Percentiles rank a stretch among this genome's conserved stretches.
Conservation (phyloP, 1,284 basidiomycete genomes). For the Ganoderma meredithae region DNA sequence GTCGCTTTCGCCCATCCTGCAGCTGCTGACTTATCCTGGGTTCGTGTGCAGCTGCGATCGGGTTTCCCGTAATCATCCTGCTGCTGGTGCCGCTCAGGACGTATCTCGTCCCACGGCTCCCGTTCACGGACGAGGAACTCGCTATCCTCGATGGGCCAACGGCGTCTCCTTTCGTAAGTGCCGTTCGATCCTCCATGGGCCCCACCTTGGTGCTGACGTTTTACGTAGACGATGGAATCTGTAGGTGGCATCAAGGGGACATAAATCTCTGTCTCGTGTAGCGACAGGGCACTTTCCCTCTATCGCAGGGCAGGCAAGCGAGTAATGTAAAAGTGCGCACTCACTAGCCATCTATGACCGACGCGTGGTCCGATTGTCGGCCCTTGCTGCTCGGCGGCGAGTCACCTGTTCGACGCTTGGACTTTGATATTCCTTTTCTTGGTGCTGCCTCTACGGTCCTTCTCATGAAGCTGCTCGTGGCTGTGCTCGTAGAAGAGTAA, state of each 20-base stretch:
- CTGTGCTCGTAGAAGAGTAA: background rate
- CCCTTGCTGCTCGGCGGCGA: background rate
- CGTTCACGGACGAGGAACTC: conserved; percentile 86
- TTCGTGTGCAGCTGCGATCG: conserved; percentile 77
- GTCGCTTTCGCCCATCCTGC: conserved; percentile 1
- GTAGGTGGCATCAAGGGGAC: conserved; percentile 44
- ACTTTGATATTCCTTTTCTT: background rate
- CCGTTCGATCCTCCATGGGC: background rate
- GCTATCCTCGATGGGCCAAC: conserved; percentile 88
- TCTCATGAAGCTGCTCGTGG: background rate
- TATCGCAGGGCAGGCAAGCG: background rate
- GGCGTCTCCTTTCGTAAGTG: conserved; percentile 82
- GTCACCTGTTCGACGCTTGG: background rate
- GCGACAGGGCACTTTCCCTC: background rate
- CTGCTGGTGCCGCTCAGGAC: conserved; percentile 86
- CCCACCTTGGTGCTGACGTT: background rate
- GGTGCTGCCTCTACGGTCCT: background rate
- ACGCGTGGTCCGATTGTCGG: background rate
- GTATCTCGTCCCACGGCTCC: conserved; percentile 75
- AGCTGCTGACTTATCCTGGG: too few relatives aligned
- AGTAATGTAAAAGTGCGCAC: background rate
- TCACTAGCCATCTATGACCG: background rate
- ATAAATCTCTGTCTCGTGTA: background rate
- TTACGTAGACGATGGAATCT: conserved; percentile 54
- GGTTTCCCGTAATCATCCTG: conserved; percentile 92